phyloP scores from a whole-genome alignment of 352 stramenopile genomes.

The Phytophthora uliginosa region DNA sequence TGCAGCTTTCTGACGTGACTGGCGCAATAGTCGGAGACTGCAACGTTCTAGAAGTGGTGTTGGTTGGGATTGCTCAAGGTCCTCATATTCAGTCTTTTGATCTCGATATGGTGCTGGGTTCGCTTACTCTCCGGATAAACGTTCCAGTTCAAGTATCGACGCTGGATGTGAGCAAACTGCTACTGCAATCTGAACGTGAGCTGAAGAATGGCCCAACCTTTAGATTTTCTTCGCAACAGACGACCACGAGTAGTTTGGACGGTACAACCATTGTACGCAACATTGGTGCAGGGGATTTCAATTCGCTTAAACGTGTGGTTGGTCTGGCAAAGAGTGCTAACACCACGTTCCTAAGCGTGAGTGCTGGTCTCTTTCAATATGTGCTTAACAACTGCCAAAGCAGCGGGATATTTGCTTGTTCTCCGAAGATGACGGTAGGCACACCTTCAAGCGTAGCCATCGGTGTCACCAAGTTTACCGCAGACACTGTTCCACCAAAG shows the following conservation, averaged over 20 bases:
- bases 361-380: constrained; percentile 56
- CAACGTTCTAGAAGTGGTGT: constrained; percentile 49
- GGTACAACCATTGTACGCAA: constrained; percentile 50
- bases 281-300: constrained; percentile 54
- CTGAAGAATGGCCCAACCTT: constrained; percentile 22
- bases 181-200: constrained; percentile 49
- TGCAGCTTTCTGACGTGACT: constrained; percentile 58
- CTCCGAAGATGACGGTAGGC: constrained; percentile 25
- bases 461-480: constrained; percentile 47
- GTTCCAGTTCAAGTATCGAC: constrained; percentile 49
- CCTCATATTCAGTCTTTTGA: constrained; percentile 58
- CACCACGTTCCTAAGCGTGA: constrained; percentile 45
- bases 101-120: constrained; percentile 59
- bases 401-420: constrained; percentile 41
- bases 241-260: constrained; percentile 55
- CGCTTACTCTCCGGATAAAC: constrained; percentile 47
- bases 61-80: constrained; percentile 43
- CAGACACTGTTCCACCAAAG: constrained; percentile 51
- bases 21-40: constrained; percentile 63
- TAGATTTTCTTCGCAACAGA: constrained; percentile 37
- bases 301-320: constrained; percentile 52
- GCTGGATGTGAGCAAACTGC: constrained; percentile 55
- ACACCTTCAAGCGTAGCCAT: constrained; percentile 32
- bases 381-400: constrained; percentile 55
- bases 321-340: constrained; percentile 37